Evolutionary conservation across 2,329 filamentous ascomycete species (phyloP), one percentile per base, ranked within the genome.

Genomic region (Celoporthe dispersa): DNA sequence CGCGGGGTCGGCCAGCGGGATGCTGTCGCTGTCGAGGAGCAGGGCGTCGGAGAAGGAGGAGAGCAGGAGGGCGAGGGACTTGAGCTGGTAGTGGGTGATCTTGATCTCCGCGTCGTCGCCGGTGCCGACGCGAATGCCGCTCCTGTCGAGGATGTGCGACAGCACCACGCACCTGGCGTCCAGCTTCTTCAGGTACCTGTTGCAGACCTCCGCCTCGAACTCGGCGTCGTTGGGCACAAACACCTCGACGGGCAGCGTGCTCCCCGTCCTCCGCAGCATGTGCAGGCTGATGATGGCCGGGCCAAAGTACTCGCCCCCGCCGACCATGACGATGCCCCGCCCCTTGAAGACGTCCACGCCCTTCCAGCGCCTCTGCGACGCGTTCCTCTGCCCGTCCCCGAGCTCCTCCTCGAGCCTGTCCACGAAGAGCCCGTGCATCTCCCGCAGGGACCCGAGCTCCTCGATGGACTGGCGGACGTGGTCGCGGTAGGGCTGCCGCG

Each of bases 1-100:
- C 2, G 69, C 59, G 0, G 79, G 79, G 64, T 77, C 77, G 68
- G 73, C 72, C 41, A 80, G 70, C 5, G 87, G 86, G 74, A 88
- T 87, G 71, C 82, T 82, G 74, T 89, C 87, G 68, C 85, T 84
- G 74, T 90, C 87, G 74, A 90, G 83, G 77, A 87, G 88, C 25
- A 90, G 80, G 14, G 88, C 82, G 67, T 88, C 82, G 74, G 88
- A 84, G 73, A 88, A 90, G 4, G 86, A 85, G 1, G 87, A 88
- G 72, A 88, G 85, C 2, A 90, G 79, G 25, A 89, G 83, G 4
- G 87, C 81, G 72, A 88, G 84, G 51, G 85, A 81, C 75, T 89
- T 89, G 79, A 85, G 84, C 74, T 89, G 87, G 74, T 82, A 88
- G 55, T 71, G 70, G 28, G 70, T 70, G 28, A 71, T 67, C 31